phyloP scores from a whole-genome alignment of 441 rosid genomes.

The Corymbia citriodora region DNA sequence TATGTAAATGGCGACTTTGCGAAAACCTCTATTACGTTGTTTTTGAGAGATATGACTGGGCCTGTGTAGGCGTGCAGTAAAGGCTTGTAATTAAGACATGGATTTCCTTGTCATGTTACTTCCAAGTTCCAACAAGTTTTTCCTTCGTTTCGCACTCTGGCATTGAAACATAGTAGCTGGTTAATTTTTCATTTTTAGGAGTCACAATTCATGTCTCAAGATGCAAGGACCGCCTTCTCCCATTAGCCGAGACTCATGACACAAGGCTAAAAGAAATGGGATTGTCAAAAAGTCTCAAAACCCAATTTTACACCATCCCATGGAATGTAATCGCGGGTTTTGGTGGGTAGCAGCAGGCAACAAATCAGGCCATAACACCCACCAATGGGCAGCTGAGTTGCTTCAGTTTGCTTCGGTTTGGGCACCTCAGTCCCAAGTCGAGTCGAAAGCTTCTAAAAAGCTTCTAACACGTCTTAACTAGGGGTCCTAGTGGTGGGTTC shows the following conservation, averaged over 20 bases:
- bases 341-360: too few relatives aligned
- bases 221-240: background rate
- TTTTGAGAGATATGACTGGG: background rate
- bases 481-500: too few relatives aligned
- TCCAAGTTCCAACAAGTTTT: background rate
- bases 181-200: background rate
- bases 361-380: too few relatives aligned
- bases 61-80: background rate
- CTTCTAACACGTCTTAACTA: too few relatives aligned
- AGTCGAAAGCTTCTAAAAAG: too few relatives aligned
- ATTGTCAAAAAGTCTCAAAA: too few relatives aligned
- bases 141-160: background rate
- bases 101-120: background rate
- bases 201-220: fast-evolving
- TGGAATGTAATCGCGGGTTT: too few relatives aligned
- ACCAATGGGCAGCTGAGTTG: too few relatives aligned
- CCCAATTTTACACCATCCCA: too few relatives aligned
- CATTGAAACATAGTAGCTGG: background rate
- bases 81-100: background rate
- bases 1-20: background rate
- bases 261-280: background rate
- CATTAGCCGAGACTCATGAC: background rate
- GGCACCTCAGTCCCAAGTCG: too few relatives aligned
- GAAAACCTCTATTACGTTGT: background rate
- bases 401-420: too few relatives aligned